Conservation (phyloP, 2,329 filamentous ascomycete species). For the Talaromyces sp. region DNA sequence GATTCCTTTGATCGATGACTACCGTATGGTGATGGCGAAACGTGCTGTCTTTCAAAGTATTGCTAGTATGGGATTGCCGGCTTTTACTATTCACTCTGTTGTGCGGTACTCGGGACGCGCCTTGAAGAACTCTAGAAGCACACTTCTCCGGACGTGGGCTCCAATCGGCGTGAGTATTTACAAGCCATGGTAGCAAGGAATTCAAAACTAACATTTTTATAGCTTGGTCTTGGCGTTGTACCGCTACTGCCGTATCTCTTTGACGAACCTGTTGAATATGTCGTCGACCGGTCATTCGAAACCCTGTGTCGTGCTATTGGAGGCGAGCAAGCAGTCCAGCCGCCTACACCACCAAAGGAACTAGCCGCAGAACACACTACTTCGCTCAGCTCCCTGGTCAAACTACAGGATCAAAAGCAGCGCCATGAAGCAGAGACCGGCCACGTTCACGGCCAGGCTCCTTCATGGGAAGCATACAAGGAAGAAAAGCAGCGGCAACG, state of each 20-base stretch:
- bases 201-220: slow-evolving; percentile 1
- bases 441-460: slow-evolving; percentile 7
- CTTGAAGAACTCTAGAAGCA: slow-evolving; percentile 77
- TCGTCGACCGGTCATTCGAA: slow-evolving; percentile 86
- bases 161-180: slow-evolving; percentile 75
- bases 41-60: slow-evolving; percentile 83
- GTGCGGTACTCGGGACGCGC: slow-evolving; percentile 83
- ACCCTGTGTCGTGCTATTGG: slow-evolving; percentile 70
- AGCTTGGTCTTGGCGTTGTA: slow-evolving; percentile 65
- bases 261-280: slow-evolving; percentile 86
- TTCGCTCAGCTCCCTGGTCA: slow-evolving; percentile 18
- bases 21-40: slow-evolving; percentile 83
- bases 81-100: slow-evolving; percentile 88
- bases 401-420: slow-evolving; percentile 16
- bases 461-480: slow-evolving; percentile 32
- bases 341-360: slow-evolving; percentile 21
- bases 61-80: slow-evolving; percentile 89
- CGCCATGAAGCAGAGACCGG: slow-evolving; percentile 9
- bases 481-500: slow-evolving; percentile 21
- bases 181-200: not conserved
- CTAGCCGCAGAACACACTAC: slow-evolving; percentile 12
- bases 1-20: slow-evolving; percentile 78
- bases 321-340: slow-evolving; percentile 52
- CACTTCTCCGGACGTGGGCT: slow-evolving; percentile 71
- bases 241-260: slow-evolving; percentile 81